phyloP scores from a whole-genome alignment of 2,329 filamentous ascomycete species.

The Boeremia exigua region DNA sequence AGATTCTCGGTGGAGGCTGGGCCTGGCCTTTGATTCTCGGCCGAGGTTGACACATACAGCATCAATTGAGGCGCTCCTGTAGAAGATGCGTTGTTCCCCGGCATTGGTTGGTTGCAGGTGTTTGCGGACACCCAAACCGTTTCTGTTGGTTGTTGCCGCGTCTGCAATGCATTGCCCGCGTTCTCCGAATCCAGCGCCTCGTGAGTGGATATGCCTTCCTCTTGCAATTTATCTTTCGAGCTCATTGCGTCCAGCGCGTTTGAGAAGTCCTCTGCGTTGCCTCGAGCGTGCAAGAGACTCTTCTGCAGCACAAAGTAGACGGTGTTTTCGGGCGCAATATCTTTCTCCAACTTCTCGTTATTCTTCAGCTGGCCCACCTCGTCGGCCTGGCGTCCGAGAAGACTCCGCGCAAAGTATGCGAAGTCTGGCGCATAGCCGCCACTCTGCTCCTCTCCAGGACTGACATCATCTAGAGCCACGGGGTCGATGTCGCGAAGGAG shows the following conservation, averaged over 20 bases:
- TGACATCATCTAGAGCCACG: slow-evolving; percentile 36
- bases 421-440: slow-evolving; percentile 67
- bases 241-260: slow-evolving; percentile 32
- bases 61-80: slow-evolving; percentile 68
- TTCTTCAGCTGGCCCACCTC: slow-evolving; percentile 63
- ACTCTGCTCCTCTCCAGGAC: slow-evolving; percentile 40
- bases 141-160: slow-evolving; percentile 37
- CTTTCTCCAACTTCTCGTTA: slow-evolving; percentile 66
- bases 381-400: slow-evolving; percentile 65
- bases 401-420: slow-evolving; percentile 64
- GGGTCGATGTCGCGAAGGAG: slow-evolving; percentile 54
- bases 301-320: slow-evolving; percentile 70
- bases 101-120: slow-evolving; percentile 77
- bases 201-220: not conserved
- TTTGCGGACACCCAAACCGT: slow-evolving; percentile 82
- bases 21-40: slow-evolving; percentile 69
- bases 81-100: slow-evolving; percentile 56
- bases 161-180: slow-evolving; percentile 20
- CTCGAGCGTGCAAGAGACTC: slow-evolving; percentile 57
- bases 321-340: slow-evolving; percentile 67
- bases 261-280: slow-evolving; percentile 35
- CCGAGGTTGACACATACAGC: slow-evolving; percentile 75
- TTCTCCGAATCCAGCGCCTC: slow-evolving; percentile 17
- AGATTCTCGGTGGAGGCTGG: slow-evolving; percentile 60
- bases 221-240: not conserved